Conservation (phyloP, 139 green algal genomes). For the Mesostigma viride region DNA sequence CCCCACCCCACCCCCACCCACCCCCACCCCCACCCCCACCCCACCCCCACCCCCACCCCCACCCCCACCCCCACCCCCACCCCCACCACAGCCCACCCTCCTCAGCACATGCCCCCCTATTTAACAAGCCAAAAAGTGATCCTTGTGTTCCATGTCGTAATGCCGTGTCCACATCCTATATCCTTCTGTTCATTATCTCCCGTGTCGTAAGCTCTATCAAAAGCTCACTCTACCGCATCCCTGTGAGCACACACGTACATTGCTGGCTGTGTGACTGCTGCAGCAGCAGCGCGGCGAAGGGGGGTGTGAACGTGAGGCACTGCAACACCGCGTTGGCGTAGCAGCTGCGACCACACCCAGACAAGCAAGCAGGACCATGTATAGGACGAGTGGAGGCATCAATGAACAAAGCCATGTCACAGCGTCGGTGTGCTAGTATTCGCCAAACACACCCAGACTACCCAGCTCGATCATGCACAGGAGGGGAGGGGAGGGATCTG, state of each 20-base stretch:
- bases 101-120: no score
- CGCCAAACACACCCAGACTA: background rate
- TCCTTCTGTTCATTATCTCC: no score
- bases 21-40: no score
- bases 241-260: slow-evolving; percentile 9
- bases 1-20: no score
- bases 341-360: slow-evolving; percentile 13
- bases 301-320: slow-evolving; percentile 26
- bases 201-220: background rate
- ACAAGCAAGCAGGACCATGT: background rate
- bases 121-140: no score
- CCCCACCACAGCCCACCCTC: no score
- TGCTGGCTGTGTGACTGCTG: background rate
- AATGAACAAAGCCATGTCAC: background rate
- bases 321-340: slow-evolving; percentile 33
- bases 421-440: background rate
- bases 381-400: background rate
- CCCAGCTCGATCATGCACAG: background rate
- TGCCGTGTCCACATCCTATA: no score
- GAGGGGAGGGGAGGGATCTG: background rate
- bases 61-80: no score
- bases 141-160: no score
- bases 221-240: no score
- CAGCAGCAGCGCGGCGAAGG: slow-evolving; percentile 21
- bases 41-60: no score